Base-by-base conservation (phyloP, 257 asterid genomes). In the Nicotiana undulata region DNA sequence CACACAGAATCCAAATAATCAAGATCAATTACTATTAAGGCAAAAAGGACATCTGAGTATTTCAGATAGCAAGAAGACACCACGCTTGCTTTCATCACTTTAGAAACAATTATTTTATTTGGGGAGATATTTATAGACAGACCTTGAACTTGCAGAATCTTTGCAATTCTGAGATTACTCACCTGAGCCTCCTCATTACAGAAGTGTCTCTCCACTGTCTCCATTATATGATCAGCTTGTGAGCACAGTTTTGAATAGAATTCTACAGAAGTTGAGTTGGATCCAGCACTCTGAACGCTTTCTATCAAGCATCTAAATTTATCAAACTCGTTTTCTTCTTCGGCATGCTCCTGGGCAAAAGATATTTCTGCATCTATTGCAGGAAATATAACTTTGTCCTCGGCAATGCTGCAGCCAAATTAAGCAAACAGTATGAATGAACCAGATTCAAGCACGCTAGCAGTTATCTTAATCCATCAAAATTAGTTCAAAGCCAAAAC, bases 361-460 rank as follows among this genome's bases (percentile, higher is more conserved):
- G 97, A 95, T 82, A 93, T 86, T 86, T 92, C 97, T 72, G 89
- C 91, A 88, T 92, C 98, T 68, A 92, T 94, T 32, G 97, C 97
- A 80, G 98, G 98, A 90, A 93, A 95, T 89, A 93, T 91, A 84
- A 95, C 94, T 88, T 92, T 89, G 88, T 95, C 99, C 96, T 95
- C 99, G 26, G 98, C 99, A 88, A 95, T 92, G 90, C 99, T 95
- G 97, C 93, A 93, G 56, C 55, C 81, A 60, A 55, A 75, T 66
- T 65, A 75, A 53, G 64, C 75, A 56, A 16, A 24, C 24, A 24
- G 44, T 24, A 24, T 46, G 22, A 49, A 72, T 46, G 61, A 49
- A 46, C 59, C 61, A 72, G 78, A 49, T 46, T 46, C 78, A 72
- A 72, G 78, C 40, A 72, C 24, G 8, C 4, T 46, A 46, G 78